phyloP scores from a whole-genome alignment of 2,329 filamentous ascomycete species.

The Calonectria crousiana region DNA sequence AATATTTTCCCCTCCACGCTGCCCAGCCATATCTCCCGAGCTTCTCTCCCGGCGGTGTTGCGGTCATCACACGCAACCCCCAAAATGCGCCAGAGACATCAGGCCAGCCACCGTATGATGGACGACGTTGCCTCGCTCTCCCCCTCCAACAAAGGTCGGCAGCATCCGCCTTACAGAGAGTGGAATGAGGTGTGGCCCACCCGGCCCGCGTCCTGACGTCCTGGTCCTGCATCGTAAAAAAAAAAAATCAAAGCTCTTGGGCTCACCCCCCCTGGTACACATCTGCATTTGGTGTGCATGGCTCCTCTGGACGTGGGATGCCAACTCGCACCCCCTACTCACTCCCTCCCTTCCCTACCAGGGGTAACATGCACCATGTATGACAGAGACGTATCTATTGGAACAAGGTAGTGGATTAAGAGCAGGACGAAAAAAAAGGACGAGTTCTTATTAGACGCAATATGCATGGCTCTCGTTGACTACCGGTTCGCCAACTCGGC shows the following conservation, averaged over 20 bases:
- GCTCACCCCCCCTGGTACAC: neutral
- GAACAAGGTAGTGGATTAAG: neutral
- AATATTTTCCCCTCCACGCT: neutral
- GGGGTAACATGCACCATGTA: conserved; percentile 1
- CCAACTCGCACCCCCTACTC: neutral
- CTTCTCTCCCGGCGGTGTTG: conserved; percentile 9
- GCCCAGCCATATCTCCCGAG: neutral
- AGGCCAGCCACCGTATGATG: conserved; percentile 20
- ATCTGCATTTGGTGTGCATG: neutral
- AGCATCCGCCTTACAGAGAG: conserved; percentile 10
- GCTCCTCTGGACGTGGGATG: neutral
- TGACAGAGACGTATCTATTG: neutral
- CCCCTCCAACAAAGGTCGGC: conserved; percentile 10
- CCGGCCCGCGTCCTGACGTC: conserved; percentile 14
- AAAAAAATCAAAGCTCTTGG: neutral
- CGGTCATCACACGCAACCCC: neutral
- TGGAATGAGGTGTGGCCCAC: conserved; percentile 23
- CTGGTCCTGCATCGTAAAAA: neutral
- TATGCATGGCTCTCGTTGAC: neutral
- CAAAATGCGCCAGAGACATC: neutral
- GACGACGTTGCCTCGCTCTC: neutral
- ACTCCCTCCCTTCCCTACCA: neutral
- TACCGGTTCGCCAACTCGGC: conserved; percentile 12
- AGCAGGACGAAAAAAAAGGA: neutral
- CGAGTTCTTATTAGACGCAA: neutral